Conservation (phyloP, 1,139 yeast species). For the Lodderomyces pseudojiufengensis region DNA sequence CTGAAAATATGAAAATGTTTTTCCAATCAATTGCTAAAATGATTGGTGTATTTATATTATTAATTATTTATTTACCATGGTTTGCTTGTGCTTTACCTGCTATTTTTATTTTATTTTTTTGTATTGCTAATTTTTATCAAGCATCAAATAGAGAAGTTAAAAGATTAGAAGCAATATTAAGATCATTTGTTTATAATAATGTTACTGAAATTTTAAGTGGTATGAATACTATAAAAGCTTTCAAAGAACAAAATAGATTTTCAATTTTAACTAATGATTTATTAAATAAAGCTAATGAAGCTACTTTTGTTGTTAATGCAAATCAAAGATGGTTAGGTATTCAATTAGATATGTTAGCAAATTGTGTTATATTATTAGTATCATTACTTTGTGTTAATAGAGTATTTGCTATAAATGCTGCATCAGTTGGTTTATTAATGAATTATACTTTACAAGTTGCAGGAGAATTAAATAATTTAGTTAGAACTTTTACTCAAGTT, state of each 20-base stretch:
- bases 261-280: slow-evolving; percentile 43
- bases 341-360: slow-evolving; percentile 55
- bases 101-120: slow-evolving; percentile 39
- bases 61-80: slow-evolving; percentile 71
- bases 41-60: slow-evolving; percentile 60
- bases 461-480: slow-evolving; percentile 43
- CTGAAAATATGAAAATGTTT: slow-evolving; percentile 54
- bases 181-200: slow-evolving; percentile 49
- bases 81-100: slow-evolving; percentile 68
- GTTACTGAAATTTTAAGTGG: slow-evolving; percentile 77
- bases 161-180: slow-evolving; percentile 40
- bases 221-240: slow-evolving; percentile 65
- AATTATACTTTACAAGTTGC: slow-evolving; percentile 55
- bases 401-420: slow-evolving; percentile 57
- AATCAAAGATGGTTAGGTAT: slow-evolving; percentile 79
- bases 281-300: slow-evolving; percentile 66
- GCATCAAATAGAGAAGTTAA: slow-evolving; percentile 38
- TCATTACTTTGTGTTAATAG: slow-evolving; percentile 61
- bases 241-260: slow-evolving; percentile 48
- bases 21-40: slow-evolving; percentile 51
- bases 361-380: slow-evolving; percentile 42
- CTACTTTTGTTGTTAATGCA: slow-evolving; percentile 61
- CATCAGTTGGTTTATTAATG: slow-evolving; percentile 69
- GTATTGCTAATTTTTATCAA: slow-evolving; percentile 55
- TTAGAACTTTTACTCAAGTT: slow-evolving; percentile 59